A percentile compares a stretch with the other conserved stretches of the same genome.
phyloP scores from a whole-genome alignment of 1,284 basidiomycete genomes.

The Stygiomarasmius scandens region DNA sequence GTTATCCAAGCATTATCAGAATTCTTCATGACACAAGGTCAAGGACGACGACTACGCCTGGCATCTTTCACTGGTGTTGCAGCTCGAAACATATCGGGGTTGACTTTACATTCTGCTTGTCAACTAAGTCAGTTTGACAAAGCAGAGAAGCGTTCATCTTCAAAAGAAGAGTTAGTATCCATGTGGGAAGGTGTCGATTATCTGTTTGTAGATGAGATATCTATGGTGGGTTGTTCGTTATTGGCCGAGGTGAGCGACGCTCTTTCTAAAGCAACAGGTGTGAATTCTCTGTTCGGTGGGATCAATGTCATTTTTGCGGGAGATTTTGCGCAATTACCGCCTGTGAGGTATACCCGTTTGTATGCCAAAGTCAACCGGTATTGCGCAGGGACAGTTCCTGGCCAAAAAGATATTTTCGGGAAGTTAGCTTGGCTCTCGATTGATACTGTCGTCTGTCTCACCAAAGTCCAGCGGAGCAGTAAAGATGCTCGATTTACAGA shows the following conservation, averaged over 20 bases:
- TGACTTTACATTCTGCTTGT: neutral
- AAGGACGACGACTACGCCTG: neutral
- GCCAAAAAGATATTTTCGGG: neutral
- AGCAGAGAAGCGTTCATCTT: neutral
- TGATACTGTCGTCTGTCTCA: conserved; percentile 1
- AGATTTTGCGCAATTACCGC: conserved; percentile 3
- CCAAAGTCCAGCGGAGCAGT: neutral
- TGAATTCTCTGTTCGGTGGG: conserved; percentile 10
- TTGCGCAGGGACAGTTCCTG: neutral
- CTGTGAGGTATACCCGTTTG: neutral
- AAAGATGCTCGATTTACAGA: conserved; percentile 3
- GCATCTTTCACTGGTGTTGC: neutral
- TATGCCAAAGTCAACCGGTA: neutral
- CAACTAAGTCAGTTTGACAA: neutral
- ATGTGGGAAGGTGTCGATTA: conserved; percentile 10
- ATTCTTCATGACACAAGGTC: neutral
- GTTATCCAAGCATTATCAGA: conserved; percentile 32
- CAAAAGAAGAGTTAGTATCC: neutral
- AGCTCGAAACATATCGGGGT: neutral
- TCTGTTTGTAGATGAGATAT: conserved; percentile 11
- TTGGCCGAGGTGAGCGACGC: neutral
- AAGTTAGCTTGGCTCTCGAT: conserved; percentile 7
- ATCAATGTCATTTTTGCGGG: conserved; percentile 7
- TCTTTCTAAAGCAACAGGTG: conserved; percentile 23
- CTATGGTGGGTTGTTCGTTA: conserved; percentile 2